Evolutionary conservation across 495 filamentous ascomycete species (phyloP).

Genomic region (Diplogelasinospora grovesii): DNA sequence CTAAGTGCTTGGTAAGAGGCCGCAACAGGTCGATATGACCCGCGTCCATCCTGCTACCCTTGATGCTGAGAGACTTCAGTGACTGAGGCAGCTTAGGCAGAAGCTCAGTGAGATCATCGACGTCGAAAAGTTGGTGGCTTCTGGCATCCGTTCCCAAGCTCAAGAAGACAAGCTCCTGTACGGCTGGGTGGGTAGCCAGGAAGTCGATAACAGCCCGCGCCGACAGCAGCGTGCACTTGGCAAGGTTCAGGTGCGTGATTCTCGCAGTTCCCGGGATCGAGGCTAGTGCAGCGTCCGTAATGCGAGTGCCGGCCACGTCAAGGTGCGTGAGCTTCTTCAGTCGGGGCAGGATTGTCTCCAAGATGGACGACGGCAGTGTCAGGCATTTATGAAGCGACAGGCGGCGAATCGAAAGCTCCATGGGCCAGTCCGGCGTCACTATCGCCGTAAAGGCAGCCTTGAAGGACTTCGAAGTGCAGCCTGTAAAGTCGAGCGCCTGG

Average conservation of each 20-base stretch:
- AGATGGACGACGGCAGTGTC: conserved; percentile 60
- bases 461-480: conserved; percentile 66
- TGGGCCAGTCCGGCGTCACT: conserved; percentile 36
- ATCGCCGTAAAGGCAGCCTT: conserved; percentile 46
- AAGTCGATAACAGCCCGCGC: conserved; percentile 64
- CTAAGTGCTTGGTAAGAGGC: conserved; percentile 72
- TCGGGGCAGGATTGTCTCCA: conserved; percentile 64
- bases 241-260: conserved; percentile 75
- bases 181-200: conserved; percentile 65
- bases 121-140: conserved; percentile 64
- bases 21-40: conserved; percentile 57
- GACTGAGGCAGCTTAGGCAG: conserved; percentile 62
- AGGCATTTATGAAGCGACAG: conserved; percentile 79
- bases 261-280: conserved; percentile 65
- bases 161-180: conserved; percentile 60
- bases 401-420: conserved; percentile 54
- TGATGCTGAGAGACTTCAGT: conserved; percentile 70
- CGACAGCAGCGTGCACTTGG: conserved; percentile 66
- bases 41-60: conserved; percentile 62
- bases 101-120: conserved; percentile 56
- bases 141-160: conserved; percentile 70
- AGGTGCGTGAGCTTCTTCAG: conserved; percentile 68
- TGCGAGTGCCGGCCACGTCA: conserved; percentile 71
- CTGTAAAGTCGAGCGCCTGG: conserved; percentile 71
- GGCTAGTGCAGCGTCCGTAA: conserved; percentile 65